A percentile compares a stretch with the other conserved stretches of the same genome.
Conservation (phyloP, 225 moss, liverwort and hornwort genomes). For the Thuidium tamariscinum region DNA sequence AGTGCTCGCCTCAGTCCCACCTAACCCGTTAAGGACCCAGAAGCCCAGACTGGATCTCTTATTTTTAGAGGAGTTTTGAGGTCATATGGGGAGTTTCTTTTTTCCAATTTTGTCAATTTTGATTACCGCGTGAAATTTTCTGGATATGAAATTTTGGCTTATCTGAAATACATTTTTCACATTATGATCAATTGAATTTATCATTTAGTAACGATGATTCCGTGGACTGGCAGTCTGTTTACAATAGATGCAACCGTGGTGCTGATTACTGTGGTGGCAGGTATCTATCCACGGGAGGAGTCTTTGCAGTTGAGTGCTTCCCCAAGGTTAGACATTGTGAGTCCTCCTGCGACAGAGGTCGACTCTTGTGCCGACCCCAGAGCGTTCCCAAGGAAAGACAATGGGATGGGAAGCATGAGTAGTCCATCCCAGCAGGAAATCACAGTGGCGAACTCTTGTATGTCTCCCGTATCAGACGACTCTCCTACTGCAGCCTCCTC, state of each 20-base stretch:
- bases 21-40: not conserved
- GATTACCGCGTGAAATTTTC: not conserved
- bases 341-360: constrained; percentile 14
- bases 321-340: constrained; percentile 25
- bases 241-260: not conserved
- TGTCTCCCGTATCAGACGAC: constrained; percentile 23
- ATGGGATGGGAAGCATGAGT: not conserved
- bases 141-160: not conserved
- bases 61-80: not conserved
- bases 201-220: not conserved
- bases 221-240: not conserved
- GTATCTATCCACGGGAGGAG: constrained; percentile 28
- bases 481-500: constrained; percentile 23
- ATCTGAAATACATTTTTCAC: too few relatives aligned
- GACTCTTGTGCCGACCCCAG: constrained; percentile 7
- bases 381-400: constrained; percentile 1
- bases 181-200: not conserved
- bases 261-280: constrained; percentile 1
- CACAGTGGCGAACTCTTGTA: constrained; percentile 6
- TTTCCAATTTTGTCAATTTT: not conserved
- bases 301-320: constrained; percentile 35
- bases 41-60: not conserved
- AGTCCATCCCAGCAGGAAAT: constrained; percentile 6
- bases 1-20: not conserved
- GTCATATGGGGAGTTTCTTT: not conserved